Evolutionary conservation across 768 basidiomycete genomes (phyloP), one percentile per base, ranked within the genome.

Genomic region (Lentinus tigrinus): DNA sequence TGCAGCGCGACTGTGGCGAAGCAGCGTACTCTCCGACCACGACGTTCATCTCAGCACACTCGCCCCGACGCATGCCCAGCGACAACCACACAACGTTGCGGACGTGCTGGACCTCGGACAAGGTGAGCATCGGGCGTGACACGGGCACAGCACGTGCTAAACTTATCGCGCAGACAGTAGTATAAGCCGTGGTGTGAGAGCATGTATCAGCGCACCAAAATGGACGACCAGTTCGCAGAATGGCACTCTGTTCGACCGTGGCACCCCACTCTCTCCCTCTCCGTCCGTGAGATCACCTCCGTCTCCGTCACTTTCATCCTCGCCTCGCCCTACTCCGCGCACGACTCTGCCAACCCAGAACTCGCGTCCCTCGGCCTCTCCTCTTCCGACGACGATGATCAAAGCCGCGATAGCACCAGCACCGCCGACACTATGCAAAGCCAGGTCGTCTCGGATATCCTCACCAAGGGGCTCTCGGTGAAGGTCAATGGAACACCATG

Each of bases 201-300:
- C 43, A 60, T 50, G 50, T 57, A 36, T 52, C 23, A 44, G 17
- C 52, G 21, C 43, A 36, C 59, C 40, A 60, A 64, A 54, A 63
- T 62, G 58, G 65, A 63, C 38, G 66, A 65, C 27, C 61, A 61
- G 52, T 57, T 58, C 52, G 54, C 65, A 38, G 66, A 75, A 49
- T 93, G 91, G 91, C 85, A 84, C 57, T 75, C 87, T 11, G 85
- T 93, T 63, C 81, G 89, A 14, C 91, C 90, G 7, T 92, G 89
- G 86, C 77, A 81, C 4, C 85, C 87, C 37, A 84, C 83, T 31
- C 75, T 93, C n/a, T 79, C 83, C 1, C 81, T 93, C 14, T 74
- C 80, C 13, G 87, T 92, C 40, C 81, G 84, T 42, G 91, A 93
- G 76, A 85, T 93, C 50, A 91, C 92, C 23, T 93, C 91, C 0